phyloP scores from a whole-genome alignment of 2,329 filamentous ascomycete species.

The Phaeoacremonium minimum region DNA sequence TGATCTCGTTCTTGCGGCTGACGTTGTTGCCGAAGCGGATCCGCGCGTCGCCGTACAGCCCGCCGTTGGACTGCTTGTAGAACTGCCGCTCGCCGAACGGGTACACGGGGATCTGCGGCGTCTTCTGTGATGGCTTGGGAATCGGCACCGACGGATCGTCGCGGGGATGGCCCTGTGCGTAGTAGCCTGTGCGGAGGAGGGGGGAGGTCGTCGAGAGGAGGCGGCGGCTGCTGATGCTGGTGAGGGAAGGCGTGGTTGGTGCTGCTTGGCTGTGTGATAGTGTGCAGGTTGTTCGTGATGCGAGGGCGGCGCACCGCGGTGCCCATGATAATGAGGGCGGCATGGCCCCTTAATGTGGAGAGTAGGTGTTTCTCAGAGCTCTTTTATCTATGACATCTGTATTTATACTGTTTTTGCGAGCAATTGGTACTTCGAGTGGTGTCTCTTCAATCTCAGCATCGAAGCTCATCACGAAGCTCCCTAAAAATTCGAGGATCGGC shows the following conservation, averaged over 20 bases:
- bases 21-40: conserved; percentile 80
- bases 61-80: conserved; percentile 78
- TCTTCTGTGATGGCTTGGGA: conserved; percentile 37
- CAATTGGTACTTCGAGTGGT: too few relatives aligned
- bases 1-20: conserved; percentile 61
- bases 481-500: too few relatives aligned
- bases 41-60: conserved; percentile 65
- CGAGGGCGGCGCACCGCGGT: too few relatives aligned
- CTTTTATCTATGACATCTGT: too few relatives aligned
- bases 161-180: conserved; percentile 7
- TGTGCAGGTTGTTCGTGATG: too few relatives aligned
- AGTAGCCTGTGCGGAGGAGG: conserved; percentile 16
- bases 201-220: conserved; percentile 31
- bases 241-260: not conserved
- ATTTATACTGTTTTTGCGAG: too few relatives aligned
- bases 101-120: conserved; percentile 53
- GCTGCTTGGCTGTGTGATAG: not conserved
- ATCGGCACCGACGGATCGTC: conserved; percentile 18
- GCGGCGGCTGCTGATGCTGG: conserved; percentile 2
- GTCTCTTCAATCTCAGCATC: too few relatives aligned
- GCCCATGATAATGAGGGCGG: too few relatives aligned
- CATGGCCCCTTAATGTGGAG: too few relatives aligned
- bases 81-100: conserved; percentile 65
- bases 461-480: too few relatives aligned
- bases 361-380: too few relatives aligned